Base-by-base conservation (phyloP, 208 protist species). In the Acanthamoeba sp. region DNA sequence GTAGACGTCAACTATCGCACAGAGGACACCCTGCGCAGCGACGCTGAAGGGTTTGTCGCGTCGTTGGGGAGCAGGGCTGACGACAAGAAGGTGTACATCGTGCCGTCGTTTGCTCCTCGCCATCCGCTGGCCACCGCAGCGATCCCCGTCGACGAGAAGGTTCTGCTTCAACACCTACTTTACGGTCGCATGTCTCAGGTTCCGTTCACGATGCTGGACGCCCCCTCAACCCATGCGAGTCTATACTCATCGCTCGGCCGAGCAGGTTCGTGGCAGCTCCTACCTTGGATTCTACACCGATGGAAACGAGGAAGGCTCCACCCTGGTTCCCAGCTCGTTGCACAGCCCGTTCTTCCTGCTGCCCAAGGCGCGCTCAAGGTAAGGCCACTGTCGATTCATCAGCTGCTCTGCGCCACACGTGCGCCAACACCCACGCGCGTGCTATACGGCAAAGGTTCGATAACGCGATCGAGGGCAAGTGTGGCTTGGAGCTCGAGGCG, bases 291-390 rank as follows among this genome's bases (percentile, higher is more conserved):
- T 64, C 9, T 64, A 64, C 57, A 24, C 57, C 57, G 57, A 64
- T 12, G 57, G 22, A 24, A 64, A 29, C 27, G 57, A 64, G 22
- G 1, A 32, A 9, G 57, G 18, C 66, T 32, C 66, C 22, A 20
- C 24, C 66, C 66, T 76, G 10, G 76, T 84, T 6, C 27, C 34
- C 38, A 55, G 40, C 14, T 16, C 40, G 40, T 34, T 84, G 76
- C 38, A 55, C 27, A 22, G 29, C 22, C 76, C 76, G 5, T 84
- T 84, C 24, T 40, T 84, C 42, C 2, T 84, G 18, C 38, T 84
- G 29, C 12, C 76, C 42, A 84, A 84, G 27, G 16, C 76, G 24
- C 76, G 34, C n/a, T 84, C 76, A 12, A 84, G 38, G 76, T 84
- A 55, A 12, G 6, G 16, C 24, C 27, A 42, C 29, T 80, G 6